phyloP scores from a whole-genome alignment of 176 grass and related monocot species.

The Cocos nucifera region DNA sequence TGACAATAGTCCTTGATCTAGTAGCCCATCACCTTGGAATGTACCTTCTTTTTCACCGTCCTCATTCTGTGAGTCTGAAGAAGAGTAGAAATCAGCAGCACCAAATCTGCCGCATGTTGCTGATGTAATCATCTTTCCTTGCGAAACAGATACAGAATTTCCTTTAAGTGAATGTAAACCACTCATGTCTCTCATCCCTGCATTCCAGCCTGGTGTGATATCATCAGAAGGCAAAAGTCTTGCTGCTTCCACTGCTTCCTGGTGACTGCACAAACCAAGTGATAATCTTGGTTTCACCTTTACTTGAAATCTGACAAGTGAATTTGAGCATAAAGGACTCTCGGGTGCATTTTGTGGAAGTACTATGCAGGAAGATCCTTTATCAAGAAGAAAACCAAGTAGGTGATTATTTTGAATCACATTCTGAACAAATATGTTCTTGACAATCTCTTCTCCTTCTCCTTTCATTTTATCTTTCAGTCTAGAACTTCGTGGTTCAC shows the following conservation, averaged over 20 bases:
- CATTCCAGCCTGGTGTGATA: slow-evolving; percentile 17
- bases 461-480: slow-evolving; percentile 89
- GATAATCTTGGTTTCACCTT: slow-evolving; percentile 40
- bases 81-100: slow-evolving; percentile 25
- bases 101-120: slow-evolving; percentile 12
- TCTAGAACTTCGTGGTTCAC: slow-evolving; percentile 78
- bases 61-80: slow-evolving; percentile 30
- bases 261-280: slow-evolving; percentile 23
- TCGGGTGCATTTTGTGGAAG: slow-evolving; percentile 43
- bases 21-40: slow-evolving; percentile 29
- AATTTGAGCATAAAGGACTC: slow-evolving; percentile 42
- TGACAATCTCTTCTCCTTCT: slow-evolving; percentile 73
- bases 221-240: slow-evolving; percentile 25
- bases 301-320: slow-evolving; percentile 28
- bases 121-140: slow-evolving; percentile 21
- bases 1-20: slow-evolving; percentile 83
- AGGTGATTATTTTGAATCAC: slow-evolving; percentile 74
- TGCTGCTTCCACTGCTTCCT: slow-evolving; percentile 31
- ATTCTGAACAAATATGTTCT: slow-evolving; percentile 76
- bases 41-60: slow-evolving; percentile 31
- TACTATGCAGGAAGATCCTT: slow-evolving; percentile 61
- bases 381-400: slow-evolving; percentile 46
- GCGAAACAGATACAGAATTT: slow-evolving; percentile 17
- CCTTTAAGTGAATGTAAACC: slow-evolving; percentile 23
- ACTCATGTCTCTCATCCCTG: slow-evolving; percentile 20